Base-by-base conservation (phyloP, 1,139 yeast genomes). In the Taphrina communis region DNA sequence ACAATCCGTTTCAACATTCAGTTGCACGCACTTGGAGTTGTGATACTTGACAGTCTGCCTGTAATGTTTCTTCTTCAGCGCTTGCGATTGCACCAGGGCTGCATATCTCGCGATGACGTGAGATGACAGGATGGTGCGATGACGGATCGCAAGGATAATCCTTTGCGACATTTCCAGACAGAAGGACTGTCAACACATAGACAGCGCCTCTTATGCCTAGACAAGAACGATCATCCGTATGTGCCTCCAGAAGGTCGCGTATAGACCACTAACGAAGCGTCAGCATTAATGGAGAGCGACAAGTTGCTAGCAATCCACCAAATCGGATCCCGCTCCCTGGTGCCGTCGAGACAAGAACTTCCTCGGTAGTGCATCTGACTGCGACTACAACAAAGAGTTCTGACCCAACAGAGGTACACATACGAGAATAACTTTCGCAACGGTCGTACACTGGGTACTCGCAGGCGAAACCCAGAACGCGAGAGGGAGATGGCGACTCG, bases 101-200 rank as follows among this genome's bases (percentile, higher is more conserved):
- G 31, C 31, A 25, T 25, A 7, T 44, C 19, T 12, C n/a, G 48
- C 53, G 21, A 50, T 50, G 53, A 11, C 53, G 53, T 50, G 36
- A 25, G 9, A n/a, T 50, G 11, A 11, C n/a, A 9, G 8, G 36
- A 50, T 50, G 53, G 19, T 35, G 53, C 53, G n/a, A 50, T 50
- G 53, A 50, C 36, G 19, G 53, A 50, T 50, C 53, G 36, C n/a
- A 50, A 50, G 36, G 53, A 50, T 25, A 50, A 50, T 25, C 53
- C 53, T 19, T 50, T 50, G 53, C 53, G 53, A 50, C 53, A 50
- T n/a, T 50, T 50, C 21, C 53, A 50, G 21, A n/a, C 12, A 21
- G 53, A 50, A 50, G 36, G 53, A 11, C n/a, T 44, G 12, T 44
- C 48, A 2, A 50, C 36, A 8, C 53, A 50, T 50, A 8, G 53